Evolutionary conservation across 352 stramenopile species (phyloP).

Genomic region (Blastocystis sp.): DNA sequence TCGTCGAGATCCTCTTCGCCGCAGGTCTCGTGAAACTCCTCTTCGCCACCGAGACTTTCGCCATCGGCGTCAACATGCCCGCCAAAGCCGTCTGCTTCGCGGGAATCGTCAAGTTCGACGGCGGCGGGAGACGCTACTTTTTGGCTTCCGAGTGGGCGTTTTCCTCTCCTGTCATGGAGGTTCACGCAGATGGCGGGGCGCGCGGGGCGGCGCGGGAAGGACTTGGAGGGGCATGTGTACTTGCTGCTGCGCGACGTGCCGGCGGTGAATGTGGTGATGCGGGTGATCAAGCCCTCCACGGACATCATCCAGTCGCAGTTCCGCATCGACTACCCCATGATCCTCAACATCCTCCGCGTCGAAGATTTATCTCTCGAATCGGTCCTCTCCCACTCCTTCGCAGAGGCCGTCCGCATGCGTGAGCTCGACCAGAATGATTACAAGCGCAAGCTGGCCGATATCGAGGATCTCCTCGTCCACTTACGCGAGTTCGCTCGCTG

Average conservation of each 20-base stretch:
- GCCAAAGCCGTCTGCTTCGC: slow-evolving; percentile 91
- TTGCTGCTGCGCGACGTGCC: slow-evolving; percentile 55
- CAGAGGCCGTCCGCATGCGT: slow-evolving; percentile 83
- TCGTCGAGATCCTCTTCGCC: slow-evolving; percentile 97
- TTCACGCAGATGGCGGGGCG: slow-evolving; percentile 91
- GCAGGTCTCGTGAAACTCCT: slow-evolving; percentile 88
- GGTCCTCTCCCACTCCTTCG: slow-evolving; percentile 94
- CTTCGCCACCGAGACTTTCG: slow-evolving; percentile 98
- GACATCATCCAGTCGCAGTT: slow-evolving; percentile 90
- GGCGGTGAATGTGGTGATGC: slow-evolving; percentile 67
- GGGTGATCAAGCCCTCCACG: slow-evolving; percentile 85
- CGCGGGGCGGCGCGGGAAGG: slow-evolving; percentile 85
- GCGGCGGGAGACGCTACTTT: slow-evolving; percentile 77
- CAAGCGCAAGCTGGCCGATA: slow-evolving; percentile 65
- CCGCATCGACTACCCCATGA: slow-evolving; percentile 95
- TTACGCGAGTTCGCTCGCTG: slow-evolving; percentile 71
- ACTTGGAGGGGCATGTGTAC: slow-evolving; percentile 82
- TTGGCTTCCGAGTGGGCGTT: slow-evolving; percentile 74
- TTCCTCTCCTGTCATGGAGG: slow-evolving; percentile 59
- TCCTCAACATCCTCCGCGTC: slow-evolving; percentile 83
- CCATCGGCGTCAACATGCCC: slow-evolving; percentile 98
- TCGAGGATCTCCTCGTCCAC: slow-evolving; percentile 5
- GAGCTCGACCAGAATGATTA: slow-evolving; percentile 66
- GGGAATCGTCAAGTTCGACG: slow-evolving; percentile 89
- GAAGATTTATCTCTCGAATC: slow-evolving; percentile 76